Evolutionary conservation across 768 basidiomycete species (phyloP), one percentile per base, ranked within the genome.

Genomic region (Chiua virens): DNA sequence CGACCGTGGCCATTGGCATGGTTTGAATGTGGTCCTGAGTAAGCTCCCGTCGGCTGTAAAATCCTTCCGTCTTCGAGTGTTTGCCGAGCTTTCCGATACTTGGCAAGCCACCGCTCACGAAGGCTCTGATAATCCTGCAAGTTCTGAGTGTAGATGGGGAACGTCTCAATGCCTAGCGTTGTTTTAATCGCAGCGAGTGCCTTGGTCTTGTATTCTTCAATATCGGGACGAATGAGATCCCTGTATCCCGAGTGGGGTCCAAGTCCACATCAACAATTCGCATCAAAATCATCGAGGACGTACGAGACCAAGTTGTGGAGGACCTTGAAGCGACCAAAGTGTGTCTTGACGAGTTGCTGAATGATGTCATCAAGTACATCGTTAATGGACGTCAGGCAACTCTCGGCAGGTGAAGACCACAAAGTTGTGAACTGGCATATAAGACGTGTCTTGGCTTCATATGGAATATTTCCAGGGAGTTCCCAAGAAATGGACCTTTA

Each of bases 401-500:
- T 49, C 8, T 61, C 35, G 0, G 71, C 64, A 1, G 79, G 75
- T 0, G 36, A 42, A 1, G 47, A 34, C 80, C 80, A 81, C 13
- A 67, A 34, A 5, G 42, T 47, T 17, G 72, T 71, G 41, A 66
- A 72, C 13, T 54, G 42, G 4, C 55, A 52, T 32, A 79, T 76
- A 15, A 77, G 65, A 25, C 58, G 61, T 11, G 50, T 55, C 42
- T 73, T 76, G 11, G 76, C 75, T 23, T 67, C 68, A 46, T 68
- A 76, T 0, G 77, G 76, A 22, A 75, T 55, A 34, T 76, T 67
- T 5, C 63, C 60, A 0, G 74, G 74, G 23, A 78, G 68, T 43
- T 78, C 74, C 77, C 76, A 77, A 3, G 63, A 69, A 27, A 68
- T 66, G 8, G 70, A 68, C 11, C 77, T 78, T 30, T 3, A 22